Evolutionary conservation across 2,329 filamentous ascomycete genomes (phyloP).

Genomic region (Colletotrichum sp.): DNA sequence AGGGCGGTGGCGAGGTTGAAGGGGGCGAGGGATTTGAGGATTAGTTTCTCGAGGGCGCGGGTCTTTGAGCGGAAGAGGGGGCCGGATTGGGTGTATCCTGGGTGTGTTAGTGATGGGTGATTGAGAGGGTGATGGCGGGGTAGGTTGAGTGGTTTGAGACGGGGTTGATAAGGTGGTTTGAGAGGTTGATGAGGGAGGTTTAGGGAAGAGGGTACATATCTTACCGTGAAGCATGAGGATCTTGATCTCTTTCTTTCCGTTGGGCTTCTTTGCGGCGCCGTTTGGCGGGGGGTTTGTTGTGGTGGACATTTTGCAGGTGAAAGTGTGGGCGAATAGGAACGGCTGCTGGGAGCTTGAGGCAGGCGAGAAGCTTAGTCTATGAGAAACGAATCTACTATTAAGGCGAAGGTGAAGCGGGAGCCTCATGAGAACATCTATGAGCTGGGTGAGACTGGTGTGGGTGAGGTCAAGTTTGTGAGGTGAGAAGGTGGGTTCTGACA

Average conservation of each 20-base stretch:
- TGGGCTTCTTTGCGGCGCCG: constrained; percentile 30
- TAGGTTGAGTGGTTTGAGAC: neutral
- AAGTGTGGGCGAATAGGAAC: neutral
- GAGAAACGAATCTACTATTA: neutral
- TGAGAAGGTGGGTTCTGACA: neutral
- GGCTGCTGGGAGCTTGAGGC: neutral
- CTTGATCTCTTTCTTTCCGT: constrained; percentile 59
- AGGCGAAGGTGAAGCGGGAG: neutral
- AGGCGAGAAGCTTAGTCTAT: neutral
- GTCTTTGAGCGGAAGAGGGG: constrained; percentile 86
- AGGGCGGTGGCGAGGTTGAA: constrained; percentile 59
- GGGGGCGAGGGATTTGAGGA: constrained; percentile 74
- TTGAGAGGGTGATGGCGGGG: neutral
- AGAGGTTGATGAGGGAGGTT: neutral
- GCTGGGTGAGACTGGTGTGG: neutral
- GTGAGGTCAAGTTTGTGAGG: neutral
- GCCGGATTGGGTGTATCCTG: constrained; percentile 90
- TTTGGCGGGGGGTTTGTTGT: constrained; percentile 15
- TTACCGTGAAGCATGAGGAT: constrained; percentile 80
- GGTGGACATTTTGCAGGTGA: constrained; percentile 6
- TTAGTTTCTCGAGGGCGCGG: constrained; percentile 81
- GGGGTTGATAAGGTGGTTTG: neutral
- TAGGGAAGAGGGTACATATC: neutral
- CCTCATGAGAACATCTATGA: neutral
- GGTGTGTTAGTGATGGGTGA: neutral